A percentile compares a stretch with the other conserved stretches of the same genome.
These are phyloP conservation scores for Aciculosporium take DNA, from an alignment of 2,329 filamentous ascomycete species.

Conservation along the genomic window DNA sequence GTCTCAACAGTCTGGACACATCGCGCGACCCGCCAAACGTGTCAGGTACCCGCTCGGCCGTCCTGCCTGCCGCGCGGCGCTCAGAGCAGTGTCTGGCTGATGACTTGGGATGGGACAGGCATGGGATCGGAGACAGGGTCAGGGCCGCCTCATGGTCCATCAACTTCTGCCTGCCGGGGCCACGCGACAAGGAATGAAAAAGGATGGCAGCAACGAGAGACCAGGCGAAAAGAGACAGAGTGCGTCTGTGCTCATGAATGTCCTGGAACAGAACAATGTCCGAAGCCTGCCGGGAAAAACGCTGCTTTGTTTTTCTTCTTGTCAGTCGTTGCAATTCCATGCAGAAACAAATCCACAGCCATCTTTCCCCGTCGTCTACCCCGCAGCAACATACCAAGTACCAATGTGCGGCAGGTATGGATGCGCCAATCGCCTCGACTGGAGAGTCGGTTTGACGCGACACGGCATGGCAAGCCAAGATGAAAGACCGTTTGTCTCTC, in stretches of 20 bases:
- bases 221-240: no score
- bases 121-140: no score
- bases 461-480: background rate
- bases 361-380: background rate
- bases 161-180: no score
- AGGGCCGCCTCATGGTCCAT: no score
- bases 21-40: background rate
- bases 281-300: no score
- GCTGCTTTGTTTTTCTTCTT: background rate
- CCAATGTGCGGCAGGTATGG: background rate
- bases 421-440: background rate
- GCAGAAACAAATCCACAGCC: background rate
- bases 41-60: slow-evolving; percentile 5
- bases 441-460: background rate
- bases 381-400: background rate
- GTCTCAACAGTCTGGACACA: no score
- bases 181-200: no score
- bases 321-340: no score
- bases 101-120: background rate
- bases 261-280: no score
- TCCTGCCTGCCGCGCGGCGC: slow-evolving; percentile 1
- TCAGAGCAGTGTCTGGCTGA: background rate
- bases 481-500: slow-evolving; percentile 6
- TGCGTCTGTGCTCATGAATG: no score
- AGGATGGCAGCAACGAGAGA: no score